Conservation (phyloP, 2,329 filamentous ascomycete species). For the Emmonsia crescens region DNA sequence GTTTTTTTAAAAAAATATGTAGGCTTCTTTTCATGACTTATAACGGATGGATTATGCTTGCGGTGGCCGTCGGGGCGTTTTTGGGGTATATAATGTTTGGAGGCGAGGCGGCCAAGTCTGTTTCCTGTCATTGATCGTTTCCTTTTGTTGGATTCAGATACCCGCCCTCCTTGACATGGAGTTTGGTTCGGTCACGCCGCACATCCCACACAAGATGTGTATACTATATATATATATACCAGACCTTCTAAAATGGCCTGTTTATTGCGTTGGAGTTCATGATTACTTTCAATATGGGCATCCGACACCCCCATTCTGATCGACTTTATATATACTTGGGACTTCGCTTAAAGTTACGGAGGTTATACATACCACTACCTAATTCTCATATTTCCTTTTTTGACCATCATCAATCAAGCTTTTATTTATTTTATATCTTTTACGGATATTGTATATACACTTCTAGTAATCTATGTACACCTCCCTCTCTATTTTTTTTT, state of each 20-base stretch:
- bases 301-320: neutral
- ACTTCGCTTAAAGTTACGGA: too few species aligned
- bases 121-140: conserved; percentile 67
- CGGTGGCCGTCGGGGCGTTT: conserved; percentile 80
- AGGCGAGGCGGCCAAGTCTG: conserved; percentile 64
- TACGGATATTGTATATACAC: neutral
- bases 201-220: neutral
- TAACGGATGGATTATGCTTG: conserved; percentile 94
- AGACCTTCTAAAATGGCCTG: too few species aligned
- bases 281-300: neutral
- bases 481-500: neutral
- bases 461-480: neutral
- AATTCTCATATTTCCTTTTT: neutral
- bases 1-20: neutral
- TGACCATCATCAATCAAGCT: neutral
- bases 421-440: neutral
- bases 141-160: neutral
- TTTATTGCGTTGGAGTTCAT: neutral
- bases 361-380: neutral
- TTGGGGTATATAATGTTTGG: conserved; percentile 79
- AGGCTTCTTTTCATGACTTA: conserved; percentile 99
- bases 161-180: neutral
- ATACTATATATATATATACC: neutral
- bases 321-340: too few species aligned
- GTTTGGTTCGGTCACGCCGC: neutral